Evolutionary conservation across 73 alveolate genomes (phyloP).

Genomic region (Stentor coeruleus): DNA sequence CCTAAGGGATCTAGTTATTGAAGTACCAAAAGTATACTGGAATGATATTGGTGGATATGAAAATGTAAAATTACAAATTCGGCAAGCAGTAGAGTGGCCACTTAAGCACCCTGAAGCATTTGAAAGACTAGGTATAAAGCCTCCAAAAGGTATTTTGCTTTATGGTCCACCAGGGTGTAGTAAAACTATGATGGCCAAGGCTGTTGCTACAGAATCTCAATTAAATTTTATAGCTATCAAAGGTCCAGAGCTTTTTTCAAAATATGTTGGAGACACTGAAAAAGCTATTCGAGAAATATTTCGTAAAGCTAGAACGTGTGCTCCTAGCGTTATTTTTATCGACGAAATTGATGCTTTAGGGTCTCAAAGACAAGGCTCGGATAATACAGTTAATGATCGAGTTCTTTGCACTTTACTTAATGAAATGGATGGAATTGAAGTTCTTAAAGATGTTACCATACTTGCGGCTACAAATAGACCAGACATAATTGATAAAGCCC

Average conservation of each 20-base stretch:
- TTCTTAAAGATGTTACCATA: conserved; percentile 59
- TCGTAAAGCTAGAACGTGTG: conserved; percentile 92
- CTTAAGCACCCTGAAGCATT: conserved; percentile 96
- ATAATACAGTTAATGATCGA: conserved; percentile 60
- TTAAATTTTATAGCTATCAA: conserved; percentile 98
- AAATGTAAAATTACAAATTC: conserved; percentile 80
- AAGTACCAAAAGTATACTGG: conserved; percentile 97
- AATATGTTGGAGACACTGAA: conserved; percentile 99
- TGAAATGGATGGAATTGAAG: conserved; percentile 98
- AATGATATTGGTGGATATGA: conserved; percentile 97
- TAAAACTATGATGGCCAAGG: conserved; percentile 99
- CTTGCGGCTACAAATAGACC: conserved; percentile 98
- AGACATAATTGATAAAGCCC: conserved; percentile 77
- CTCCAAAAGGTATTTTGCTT: conserved; percentile 97
- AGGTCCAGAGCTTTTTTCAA: conserved; percentile 99
- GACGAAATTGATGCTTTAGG: conserved; percentile 97
- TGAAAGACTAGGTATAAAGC: conserved; percentile 86
- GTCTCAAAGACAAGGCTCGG: conserved; percentile 76
- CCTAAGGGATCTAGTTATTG: conserved; percentile 85
- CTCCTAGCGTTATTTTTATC: conserved; percentile 95
- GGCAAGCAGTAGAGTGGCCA: conserved; percentile 99
- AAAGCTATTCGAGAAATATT: conserved; percentile 98
- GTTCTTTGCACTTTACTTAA: conserved; percentile 92
- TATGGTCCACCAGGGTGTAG: conserved; percentile 99
- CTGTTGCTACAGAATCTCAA: conserved; percentile 98